Evolutionary conservation across 306 rosid species (phyloP).

Genomic region (Casuarina glauca): DNA sequence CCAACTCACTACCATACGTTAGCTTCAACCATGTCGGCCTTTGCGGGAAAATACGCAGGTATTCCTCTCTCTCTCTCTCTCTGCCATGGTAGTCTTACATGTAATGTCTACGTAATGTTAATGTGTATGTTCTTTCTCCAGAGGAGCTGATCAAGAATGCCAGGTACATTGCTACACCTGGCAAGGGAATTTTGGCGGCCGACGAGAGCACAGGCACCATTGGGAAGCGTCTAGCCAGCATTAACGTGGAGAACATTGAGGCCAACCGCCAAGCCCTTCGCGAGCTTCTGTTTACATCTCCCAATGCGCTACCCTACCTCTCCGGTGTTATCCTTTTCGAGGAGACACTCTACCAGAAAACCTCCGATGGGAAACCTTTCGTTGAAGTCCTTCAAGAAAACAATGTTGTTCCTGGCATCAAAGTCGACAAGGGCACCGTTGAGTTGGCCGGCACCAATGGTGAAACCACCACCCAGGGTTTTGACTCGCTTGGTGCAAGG

Average conservation of each 20-base stretch:
- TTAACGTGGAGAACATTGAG: slow-evolving; percentile 80
- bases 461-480: slow-evolving; percentile 87
- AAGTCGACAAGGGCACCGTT: slow-evolving; percentile 95
- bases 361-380: slow-evolving; percentile 75
- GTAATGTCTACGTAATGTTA: no score
- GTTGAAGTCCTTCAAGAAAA: slow-evolving; percentile 69
- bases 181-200: slow-evolving; percentile 89
- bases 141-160: slow-evolving; percentile 89
- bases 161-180: slow-evolving; percentile 80
- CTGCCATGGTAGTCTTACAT: background rate
- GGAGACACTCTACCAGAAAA: slow-evolving; percentile 81
- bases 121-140: slow-evolving; percentile 16
- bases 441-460: slow-evolving; percentile 85
- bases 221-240: slow-evolving; percentile 84
- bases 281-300: slow-evolving; percentile 84
- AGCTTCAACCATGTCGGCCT: slow-evolving; percentile 78
- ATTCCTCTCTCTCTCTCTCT: slow-evolving; percentile 18
- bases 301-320: slow-evolving; percentile 69
- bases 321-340: slow-evolving; percentile 91
- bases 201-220: slow-evolving; percentile 96
- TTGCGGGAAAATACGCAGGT: slow-evolving; percentile 93
- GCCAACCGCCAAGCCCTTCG: slow-evolving; percentile 87
- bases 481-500: slow-evolving; percentile 75
- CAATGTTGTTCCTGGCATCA: slow-evolving; percentile 86
- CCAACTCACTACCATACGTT: slow-evolving; percentile 5